These are phyloP conservation scores for Dillenia turbinata DNA, from an alignment of 164 flowering plant species.

Conservation along the genomic window DNA sequence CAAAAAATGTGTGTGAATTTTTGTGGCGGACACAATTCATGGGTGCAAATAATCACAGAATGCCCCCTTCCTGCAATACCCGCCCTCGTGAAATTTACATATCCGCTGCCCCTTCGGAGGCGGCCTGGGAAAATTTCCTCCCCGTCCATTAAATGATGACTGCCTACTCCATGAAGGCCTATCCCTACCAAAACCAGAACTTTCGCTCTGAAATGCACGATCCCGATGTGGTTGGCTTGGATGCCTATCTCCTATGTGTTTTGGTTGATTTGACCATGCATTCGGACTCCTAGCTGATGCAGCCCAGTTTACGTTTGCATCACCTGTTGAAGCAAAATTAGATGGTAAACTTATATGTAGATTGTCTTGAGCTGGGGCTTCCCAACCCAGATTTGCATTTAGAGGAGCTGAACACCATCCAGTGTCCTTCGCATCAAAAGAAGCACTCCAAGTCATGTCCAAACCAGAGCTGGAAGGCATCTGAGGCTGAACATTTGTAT, in stretches of 20 bases:
- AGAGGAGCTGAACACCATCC: slow-evolving; percentile 18
- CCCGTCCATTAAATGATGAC: slow-evolving; percentile 24
- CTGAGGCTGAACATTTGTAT: slow-evolving; percentile 10
- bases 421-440: slow-evolving; percentile 13
- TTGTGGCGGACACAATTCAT: slow-evolving; percentile 9
- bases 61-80: slow-evolving; percentile 53
- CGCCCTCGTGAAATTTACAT: slow-evolving; percentile 57
- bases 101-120: slow-evolving; percentile 51
- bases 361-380: slow-evolving; percentile 18
- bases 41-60: slow-evolving; percentile 41
- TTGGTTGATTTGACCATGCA: slow-evolving; percentile 25
- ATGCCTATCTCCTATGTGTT: slow-evolving; percentile 26
- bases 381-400: slow-evolving; percentile 18
- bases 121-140: slow-evolving; percentile 23
- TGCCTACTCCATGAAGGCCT: slow-evolving; percentile 37
- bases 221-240: slow-evolving; percentile 32
- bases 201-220: slow-evolving; percentile 17
- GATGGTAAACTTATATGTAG: neutral
- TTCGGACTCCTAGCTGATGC: slow-evolving; percentile 10
- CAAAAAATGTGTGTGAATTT: neutral
- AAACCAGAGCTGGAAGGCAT: slow-evolving; percentile 11
- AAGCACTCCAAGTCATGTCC: slow-evolving; percentile 8
- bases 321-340: slow-evolving; percentile 12
- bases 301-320: slow-evolving; percentile 15
- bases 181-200: slow-evolving; percentile 25